Evolutionary conservation across 306 rosid genomes (phyloP).

Genomic region (Castanea crenata): DNA sequence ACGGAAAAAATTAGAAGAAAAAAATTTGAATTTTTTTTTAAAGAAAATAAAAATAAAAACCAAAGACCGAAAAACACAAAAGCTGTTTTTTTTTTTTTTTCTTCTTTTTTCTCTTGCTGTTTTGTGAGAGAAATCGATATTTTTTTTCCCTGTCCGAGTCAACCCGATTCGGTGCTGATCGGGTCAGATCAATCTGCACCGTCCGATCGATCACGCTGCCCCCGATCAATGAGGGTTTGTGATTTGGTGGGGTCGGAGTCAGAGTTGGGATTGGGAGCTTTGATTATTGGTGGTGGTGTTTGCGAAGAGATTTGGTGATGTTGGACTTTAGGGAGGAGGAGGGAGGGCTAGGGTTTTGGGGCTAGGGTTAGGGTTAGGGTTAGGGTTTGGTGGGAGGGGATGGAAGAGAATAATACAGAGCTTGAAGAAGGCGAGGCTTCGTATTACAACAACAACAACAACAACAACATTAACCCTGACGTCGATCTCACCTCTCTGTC

Average conservation of each 20-base stretch:
- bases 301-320: constrained; percentile 44
- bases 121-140: no score
- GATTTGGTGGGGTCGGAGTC: constrained; percentile 28
- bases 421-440: constrained; percentile 81
- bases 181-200: constrained; percentile 28
- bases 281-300: constrained; percentile 39
- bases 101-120: no score
- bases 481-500: constrained; percentile 34
- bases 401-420: constrained; percentile 50
- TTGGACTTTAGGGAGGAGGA: constrained; percentile 71
- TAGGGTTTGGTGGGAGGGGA: constrained; percentile 23
- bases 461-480: constrained; percentile 45
- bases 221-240: constrained; percentile 30
- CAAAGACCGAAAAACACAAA: no score
- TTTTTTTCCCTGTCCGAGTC: no score
- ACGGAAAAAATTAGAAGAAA: no score
- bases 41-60: no score
- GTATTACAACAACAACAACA: constrained; percentile 37
- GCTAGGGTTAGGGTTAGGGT: constrained; percentile 38
- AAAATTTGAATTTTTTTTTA: no score
- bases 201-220: neutral
- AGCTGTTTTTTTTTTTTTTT: no score
- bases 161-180: no score
- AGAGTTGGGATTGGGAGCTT: constrained; percentile 28
- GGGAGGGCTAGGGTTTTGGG: constrained; percentile 40